Conservation (phyloP, 345 rosid species). For the Brassica cretica region DNA sequence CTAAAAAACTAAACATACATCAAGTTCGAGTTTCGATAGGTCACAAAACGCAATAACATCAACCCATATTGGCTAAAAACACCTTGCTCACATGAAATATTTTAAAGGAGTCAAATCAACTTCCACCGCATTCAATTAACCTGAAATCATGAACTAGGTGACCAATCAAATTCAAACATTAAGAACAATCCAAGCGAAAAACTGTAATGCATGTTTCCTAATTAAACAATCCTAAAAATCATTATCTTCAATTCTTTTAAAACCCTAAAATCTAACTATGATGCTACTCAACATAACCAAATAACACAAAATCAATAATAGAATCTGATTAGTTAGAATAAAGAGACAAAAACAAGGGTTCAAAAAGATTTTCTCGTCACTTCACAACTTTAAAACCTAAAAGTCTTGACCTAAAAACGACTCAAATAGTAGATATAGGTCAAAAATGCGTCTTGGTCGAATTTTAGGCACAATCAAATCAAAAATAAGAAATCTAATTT, state of each 20-base stretch:
- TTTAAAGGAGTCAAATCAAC: background rate
- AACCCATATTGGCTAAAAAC: background rate
- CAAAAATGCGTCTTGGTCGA: too few relatives aligned
- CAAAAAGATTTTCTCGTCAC: background rate
- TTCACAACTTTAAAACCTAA: background rate
- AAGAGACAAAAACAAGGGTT: background rate
- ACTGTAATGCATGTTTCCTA: background rate
- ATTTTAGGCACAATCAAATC: too few relatives aligned
- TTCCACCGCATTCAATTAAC: background rate
- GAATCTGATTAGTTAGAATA: too few relatives aligned
- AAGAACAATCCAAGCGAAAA: background rate
- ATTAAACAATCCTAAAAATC: background rate
- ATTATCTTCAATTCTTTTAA: background rate
- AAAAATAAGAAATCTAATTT: too few relatives aligned
- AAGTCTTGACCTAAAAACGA: too few relatives aligned
- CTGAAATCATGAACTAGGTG: background rate
- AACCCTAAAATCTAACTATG: background rate
- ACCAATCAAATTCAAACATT: background rate
- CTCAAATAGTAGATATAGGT: too few relatives aligned
- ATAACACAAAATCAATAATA: background rate
- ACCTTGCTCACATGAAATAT: background rate
- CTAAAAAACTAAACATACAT: too few relatives aligned
- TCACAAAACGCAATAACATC: background rate
- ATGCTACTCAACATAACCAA: background rate
- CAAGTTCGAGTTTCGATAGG: too few relatives aligned